Evolutionary conservation across 2,329 filamentous ascomycete genomes (phyloP).

Genomic region (Hypoxylon sp.): DNA sequence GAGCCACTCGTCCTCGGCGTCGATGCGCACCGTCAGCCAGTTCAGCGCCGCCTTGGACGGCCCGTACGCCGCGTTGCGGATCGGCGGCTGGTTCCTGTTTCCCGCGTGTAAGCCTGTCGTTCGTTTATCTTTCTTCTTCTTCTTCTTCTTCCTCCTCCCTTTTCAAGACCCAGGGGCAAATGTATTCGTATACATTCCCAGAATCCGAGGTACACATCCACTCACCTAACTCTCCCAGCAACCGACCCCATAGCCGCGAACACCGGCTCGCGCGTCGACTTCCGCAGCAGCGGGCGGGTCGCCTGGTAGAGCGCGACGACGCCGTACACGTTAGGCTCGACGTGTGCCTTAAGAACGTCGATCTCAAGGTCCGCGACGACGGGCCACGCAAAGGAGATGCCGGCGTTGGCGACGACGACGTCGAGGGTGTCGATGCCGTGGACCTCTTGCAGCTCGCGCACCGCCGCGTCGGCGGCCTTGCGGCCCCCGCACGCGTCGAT

Average conservation of each 20-base stretch:
- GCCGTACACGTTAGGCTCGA: conserved; percentile 55
- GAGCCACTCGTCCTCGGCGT: conserved; percentile 47
- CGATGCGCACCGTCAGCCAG: conserved; percentile 46
- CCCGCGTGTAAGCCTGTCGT: not conserved
- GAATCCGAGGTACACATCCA: not conserved
- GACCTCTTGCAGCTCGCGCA: conserved; percentile 42
- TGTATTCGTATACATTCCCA: too few relatives aligned
- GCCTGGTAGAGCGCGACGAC: conserved; percentile 56
- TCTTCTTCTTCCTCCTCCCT: not conserved
- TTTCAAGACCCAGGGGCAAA: not conserved
- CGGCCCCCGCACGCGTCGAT: conserved; percentile 50
- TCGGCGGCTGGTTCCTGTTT: conserved; percentile 30
- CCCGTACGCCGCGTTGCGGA: conserved; percentile 53
- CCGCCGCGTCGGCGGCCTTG: conserved; percentile 47
- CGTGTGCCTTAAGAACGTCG: conserved; percentile 49
- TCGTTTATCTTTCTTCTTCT: not conserved
- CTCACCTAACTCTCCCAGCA: conserved; percentile 33
- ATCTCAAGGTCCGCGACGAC: conserved; percentile 47
- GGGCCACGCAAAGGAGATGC: conserved; percentile 48
- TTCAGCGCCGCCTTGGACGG: conserved; percentile 51
- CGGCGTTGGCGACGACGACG: conserved; percentile 62
- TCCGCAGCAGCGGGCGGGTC: conserved; percentile 49
- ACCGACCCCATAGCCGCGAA: conserved; percentile 51
- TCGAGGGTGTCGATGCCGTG: conserved; percentile 54
- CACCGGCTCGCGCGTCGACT: conserved; percentile 42